These are phyloP conservation scores for Penicillium angulare DNA, from an alignment of 495 filamentous ascomycete genomes.

Conservation along the genomic window DNA sequence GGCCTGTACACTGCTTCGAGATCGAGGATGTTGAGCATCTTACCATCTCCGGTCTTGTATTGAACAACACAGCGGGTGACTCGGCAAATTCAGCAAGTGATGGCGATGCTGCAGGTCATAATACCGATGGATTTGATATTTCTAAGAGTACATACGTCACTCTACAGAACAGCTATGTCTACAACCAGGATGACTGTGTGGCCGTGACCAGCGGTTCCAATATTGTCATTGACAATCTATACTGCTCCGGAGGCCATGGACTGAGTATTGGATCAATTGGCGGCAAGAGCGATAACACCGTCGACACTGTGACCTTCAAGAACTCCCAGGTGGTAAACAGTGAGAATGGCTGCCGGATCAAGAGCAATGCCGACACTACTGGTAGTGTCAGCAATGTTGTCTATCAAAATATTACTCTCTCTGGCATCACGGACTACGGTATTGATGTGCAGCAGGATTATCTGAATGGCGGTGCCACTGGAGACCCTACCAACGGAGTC, in stretches of 20 bases:
- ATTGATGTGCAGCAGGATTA: conserved; percentile 66
- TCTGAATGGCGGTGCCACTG: conserved; percentile 53
- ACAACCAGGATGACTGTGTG: conserved; percentile 67
- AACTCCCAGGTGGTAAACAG: conserved; percentile 47
- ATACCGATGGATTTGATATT: conserved; percentile 69
- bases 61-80: conserved; percentile 61
- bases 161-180: conserved; percentile 52
- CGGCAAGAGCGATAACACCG: conserved; percentile 56
- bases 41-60: conserved; percentile 50
- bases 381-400: conserved; percentile 22
- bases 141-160: conserved; percentile 48
- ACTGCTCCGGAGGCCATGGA: conserved; percentile 56
- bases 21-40: conserved; percentile 50
- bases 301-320: conserved; percentile 50
- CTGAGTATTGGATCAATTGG: conserved; percentile 63
- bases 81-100: conserved; percentile 30
- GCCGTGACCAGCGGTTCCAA: conserved; percentile 51
- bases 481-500: conserved; percentile 55
- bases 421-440: conserved; percentile 41
- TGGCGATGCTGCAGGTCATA: conserved; percentile 49
- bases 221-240: conserved; percentile 50
- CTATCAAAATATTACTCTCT: conserved; percentile 25
- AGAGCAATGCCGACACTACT: conserved; percentile 24
- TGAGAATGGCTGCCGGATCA: conserved; percentile 39
- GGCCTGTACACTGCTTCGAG: conserved; percentile 61